phyloP scores from a whole-genome alignment of 495 filamentous ascomycete species.

The Aspergillus conjunctus region DNA sequence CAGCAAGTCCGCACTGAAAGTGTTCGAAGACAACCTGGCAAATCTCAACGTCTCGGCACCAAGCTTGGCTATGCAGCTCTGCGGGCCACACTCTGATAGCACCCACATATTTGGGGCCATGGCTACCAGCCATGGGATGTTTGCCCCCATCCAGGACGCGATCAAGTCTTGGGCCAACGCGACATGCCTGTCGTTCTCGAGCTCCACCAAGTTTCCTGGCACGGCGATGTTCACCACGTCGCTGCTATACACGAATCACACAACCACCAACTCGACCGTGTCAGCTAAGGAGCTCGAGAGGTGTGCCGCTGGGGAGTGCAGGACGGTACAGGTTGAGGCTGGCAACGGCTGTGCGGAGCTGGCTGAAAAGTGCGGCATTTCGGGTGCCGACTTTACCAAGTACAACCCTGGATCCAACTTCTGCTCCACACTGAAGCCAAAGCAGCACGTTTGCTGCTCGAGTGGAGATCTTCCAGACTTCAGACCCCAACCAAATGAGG shows the following conservation, averaged over 20 bases:
- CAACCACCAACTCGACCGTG: conserved; percentile 11
- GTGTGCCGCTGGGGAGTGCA: conserved; percentile 6
- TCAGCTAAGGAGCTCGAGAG: not conserved
- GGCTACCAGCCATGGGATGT: conserved; percentile 33
- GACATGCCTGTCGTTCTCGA: conserved; percentile 31
- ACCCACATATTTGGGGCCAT: conserved; percentile 38
- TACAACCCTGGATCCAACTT: conserved; percentile 40
- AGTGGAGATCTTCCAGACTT: conserved; percentile 43
- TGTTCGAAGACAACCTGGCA: conserved; percentile 21
- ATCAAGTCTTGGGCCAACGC: conserved; percentile 38
- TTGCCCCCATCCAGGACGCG: conserved; percentile 34
- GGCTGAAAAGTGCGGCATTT: conserved; percentile 48
- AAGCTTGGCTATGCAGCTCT: conserved; percentile 42
- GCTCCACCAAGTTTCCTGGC: conserved; percentile 22
- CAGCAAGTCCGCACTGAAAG: conserved; percentile 24
- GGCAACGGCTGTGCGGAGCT: conserved; percentile 44
- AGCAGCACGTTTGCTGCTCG: conserved; percentile 52
- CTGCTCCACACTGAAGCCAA: conserved; percentile 39
- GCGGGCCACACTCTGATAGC: conserved; percentile 26
- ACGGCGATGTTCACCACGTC: conserved; percentile 23
- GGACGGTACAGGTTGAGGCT: conserved; percentile 26
- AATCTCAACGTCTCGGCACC: conserved; percentile 18
- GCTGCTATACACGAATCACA: conserved; percentile 7
- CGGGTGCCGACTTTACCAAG: conserved; percentile 38
- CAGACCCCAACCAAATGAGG: conserved; percentile 38